These are phyloP conservation scores for Oryza longistaminata DNA, from an alignment of 176 grass and related monocot genomes.

Conservation along the genomic window DNA sequence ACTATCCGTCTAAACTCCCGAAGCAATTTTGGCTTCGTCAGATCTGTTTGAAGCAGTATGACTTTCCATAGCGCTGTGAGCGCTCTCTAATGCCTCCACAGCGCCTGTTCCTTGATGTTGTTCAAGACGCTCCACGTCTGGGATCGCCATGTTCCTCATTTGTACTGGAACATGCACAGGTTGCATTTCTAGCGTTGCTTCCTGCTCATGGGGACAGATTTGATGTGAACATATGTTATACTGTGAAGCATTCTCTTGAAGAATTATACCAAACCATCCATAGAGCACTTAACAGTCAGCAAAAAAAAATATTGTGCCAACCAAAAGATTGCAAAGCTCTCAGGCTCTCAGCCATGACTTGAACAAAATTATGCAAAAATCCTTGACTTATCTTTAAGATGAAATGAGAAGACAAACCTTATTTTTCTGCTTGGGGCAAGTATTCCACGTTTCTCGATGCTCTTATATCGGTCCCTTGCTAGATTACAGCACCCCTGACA, in stretches of 20 bases:
- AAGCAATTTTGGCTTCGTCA: not conserved
- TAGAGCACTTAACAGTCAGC: not conserved
- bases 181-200: slow-evolving; percentile 28
- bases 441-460: slow-evolving; percentile 59
- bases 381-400: not conserved
- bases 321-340: not conserved
- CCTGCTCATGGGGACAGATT: slow-evolving; percentile 27
- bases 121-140: not conserved
- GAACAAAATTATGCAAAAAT: not conserved
- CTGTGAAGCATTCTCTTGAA: not conserved
- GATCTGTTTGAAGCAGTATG: not conserved
- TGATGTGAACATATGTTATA: not conserved
- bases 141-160: not conserved
- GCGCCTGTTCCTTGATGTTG: not conserved
- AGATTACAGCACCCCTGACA: slow-evolving; percentile 56
- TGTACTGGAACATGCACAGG: not conserved
- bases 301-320: not conserved
- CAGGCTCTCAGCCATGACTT: not conserved
- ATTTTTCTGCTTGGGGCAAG: slow-evolving; percentile 57
- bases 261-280: not conserved
- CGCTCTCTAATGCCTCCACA: not conserved
- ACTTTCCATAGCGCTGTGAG: not conserved
- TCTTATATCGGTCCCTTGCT: slow-evolving; percentile 58
- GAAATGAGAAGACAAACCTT: slow-evolving; percentile 26
- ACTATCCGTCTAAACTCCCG: not conserved